These are phyloP conservation scores for Jatropha multifida DNA, from an alignment of 441 rosid species.

Conservation along the genomic window DNA sequence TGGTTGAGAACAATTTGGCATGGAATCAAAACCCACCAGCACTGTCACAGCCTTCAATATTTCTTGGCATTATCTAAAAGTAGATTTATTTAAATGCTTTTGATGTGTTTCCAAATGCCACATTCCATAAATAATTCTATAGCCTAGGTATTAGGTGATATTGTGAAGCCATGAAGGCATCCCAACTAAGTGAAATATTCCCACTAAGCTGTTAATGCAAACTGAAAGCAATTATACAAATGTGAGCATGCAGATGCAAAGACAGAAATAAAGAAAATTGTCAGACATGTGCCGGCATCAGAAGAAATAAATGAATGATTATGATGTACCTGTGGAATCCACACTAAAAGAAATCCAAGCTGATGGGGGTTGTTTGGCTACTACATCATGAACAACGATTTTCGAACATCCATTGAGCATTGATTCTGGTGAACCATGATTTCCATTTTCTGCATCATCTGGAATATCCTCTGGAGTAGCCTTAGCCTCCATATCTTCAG, in stretches of 20 bases:
- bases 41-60: background rate
- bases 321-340: slow-evolving; percentile 41
- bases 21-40: background rate
- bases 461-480: slow-evolving; percentile 28
- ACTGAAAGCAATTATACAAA: background rate
- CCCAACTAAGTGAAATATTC: background rate
- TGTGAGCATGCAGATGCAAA: background rate
- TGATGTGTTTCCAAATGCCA: background rate
- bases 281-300: slow-evolving; percentile 1
- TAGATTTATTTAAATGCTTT: background rate
- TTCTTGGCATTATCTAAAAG: background rate
- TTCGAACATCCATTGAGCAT: slow-evolving; percentile 29
- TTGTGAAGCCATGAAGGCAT: background rate
- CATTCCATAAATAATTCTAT: background rate
- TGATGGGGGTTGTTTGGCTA: slow-evolving; percentile 28
- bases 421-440: slow-evolving; percentile 35
- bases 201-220: background rate
- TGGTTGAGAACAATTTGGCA: background rate
- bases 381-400: slow-evolving; percentile 29
- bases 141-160: background rate
- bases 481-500: slow-evolving; percentile 54
- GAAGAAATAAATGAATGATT: slow-evolving; percentile 19
- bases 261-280: background rate
- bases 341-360: slow-evolving; percentile 27
- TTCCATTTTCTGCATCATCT: slow-evolving; percentile 34